Percentiles rank a stretch among this genome's conserved stretches.
These are phyloP conservation scores for Xylariaceae sp. DNA, from an alignment of 2,329 filamentous ascomycete species.

Conservation along the genomic window DNA sequence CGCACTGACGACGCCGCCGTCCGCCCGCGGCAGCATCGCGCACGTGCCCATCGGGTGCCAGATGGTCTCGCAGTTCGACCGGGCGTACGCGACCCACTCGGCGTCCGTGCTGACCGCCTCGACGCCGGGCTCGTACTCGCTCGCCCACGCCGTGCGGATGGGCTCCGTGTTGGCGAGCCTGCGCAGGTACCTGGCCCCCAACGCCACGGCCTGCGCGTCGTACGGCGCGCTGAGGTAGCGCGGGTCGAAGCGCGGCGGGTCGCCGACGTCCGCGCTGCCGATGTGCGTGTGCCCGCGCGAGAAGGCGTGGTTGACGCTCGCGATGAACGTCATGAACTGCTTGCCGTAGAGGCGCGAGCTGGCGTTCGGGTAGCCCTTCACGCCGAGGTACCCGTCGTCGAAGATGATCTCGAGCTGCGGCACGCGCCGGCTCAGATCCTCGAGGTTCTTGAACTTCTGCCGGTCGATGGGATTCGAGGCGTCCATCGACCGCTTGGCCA, in stretches of 20 bases:
- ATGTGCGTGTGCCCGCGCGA: neutral
- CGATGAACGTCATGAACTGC: neutral
- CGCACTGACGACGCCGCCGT: conserved; percentile 38
- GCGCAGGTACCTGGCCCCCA: neutral
- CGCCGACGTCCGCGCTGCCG: neutral
- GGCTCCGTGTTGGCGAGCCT: neutral
- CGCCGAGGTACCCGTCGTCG: neutral
- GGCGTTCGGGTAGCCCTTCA: neutral
- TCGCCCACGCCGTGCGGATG: neutral
- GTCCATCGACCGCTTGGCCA: neutral
- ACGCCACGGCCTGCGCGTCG: neutral
- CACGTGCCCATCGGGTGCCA: conserved; percentile 37
- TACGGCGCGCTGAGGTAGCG: neutral
- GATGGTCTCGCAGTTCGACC: too few relatives aligned
- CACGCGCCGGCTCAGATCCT: neutral
- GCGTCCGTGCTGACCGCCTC: too few relatives aligned
- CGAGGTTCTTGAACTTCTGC: neutral
- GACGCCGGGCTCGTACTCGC: too few relatives aligned
- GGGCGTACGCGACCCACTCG: too few relatives aligned
- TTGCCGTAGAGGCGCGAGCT: neutral
- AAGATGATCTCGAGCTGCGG: neutral
- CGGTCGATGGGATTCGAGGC: neutral
- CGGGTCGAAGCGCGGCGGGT: neutral
- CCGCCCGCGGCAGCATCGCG: conserved; percentile 35
- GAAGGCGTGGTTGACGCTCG: neutral